Conservation (phyloP, 1,284 basidiomycete genomes). For the Anthracocystis panici-leucophaei region DNA sequence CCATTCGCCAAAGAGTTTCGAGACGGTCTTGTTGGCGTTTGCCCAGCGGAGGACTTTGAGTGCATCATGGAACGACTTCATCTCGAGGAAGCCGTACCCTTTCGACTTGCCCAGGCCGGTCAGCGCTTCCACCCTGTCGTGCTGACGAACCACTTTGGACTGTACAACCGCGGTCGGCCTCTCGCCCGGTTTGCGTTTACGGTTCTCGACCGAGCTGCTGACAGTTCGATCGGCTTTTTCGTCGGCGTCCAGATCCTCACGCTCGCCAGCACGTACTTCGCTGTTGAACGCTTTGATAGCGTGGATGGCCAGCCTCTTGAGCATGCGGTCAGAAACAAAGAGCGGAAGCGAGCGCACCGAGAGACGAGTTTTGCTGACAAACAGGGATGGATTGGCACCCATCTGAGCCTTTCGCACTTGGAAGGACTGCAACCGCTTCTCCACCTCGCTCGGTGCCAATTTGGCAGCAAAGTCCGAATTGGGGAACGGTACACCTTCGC, state of each 20-base stretch:
- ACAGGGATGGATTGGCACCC: conserved; percentile 90
- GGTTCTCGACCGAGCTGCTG: conserved; percentile 50
- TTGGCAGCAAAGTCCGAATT: conserved; percentile 49
- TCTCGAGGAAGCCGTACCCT: conserved; percentile 96
- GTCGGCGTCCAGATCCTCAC: conserved; percentile 78
- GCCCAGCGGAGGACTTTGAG: conserved; percentile 91
- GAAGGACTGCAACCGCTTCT: conserved; percentile 62
- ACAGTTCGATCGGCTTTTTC: conserved; percentile 75
- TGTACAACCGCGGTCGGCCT: conserved; percentile 78
- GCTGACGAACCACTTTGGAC: conserved; percentile 87
- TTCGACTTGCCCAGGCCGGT: conserved; percentile 87
- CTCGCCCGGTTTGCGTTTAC: conserved; percentile 70
- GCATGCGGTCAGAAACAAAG: conserved; percentile 86
- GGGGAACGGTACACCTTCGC: conserved; percentile 76
- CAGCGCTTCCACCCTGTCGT: conserved; percentile 85
- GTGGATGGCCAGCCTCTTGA: conserved; percentile 88
- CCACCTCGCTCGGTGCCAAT: conserved; percentile 56
- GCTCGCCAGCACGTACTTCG: conserved; percentile 79
- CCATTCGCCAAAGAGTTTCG: conserved; percentile 55
- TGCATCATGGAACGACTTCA: conserved; percentile 87
- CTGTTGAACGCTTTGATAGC: conserved; percentile 82
- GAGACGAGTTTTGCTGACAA: conserved; percentile 91
- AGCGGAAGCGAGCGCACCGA: conserved; percentile 91
- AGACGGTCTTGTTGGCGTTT: conserved; percentile 79
- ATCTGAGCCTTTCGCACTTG: conserved; percentile 63